phyloP scores from a whole-genome alignment of 1,284 basidiomycete genomes.

The Ceratobasidium sp. region DNA sequence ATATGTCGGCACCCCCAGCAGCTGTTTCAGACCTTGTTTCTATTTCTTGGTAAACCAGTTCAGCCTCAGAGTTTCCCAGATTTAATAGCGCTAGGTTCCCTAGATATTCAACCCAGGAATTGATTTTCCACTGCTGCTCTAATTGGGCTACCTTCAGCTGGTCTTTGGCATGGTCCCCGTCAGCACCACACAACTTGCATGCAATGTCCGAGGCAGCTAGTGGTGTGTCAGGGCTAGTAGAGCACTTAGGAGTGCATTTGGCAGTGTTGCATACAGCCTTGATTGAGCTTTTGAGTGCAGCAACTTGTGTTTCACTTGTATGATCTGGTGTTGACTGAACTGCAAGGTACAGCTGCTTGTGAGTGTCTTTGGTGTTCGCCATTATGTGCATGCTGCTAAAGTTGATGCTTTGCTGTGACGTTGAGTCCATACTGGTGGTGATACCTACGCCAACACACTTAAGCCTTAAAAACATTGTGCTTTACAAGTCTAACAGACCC shows the following conservation, averaged over 20 bases:
- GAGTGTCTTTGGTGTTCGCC: constrained; percentile 12
- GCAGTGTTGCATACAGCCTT: constrained; percentile 24
- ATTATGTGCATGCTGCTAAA: constrained; percentile 37
- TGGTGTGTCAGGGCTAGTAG: not conserved
- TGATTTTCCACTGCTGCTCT: constrained; percentile 28
- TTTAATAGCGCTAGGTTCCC: constrained; percentile 2
- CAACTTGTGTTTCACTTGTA: constrained; percentile 35
- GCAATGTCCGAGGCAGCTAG: constrained; percentile 20
- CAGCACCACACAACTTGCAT: constrained; percentile 23
- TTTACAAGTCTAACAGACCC: constrained; percentile 7
- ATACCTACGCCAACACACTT: not conserved
- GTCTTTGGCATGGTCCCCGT: constrained; percentile 37
- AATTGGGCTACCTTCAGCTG: constrained; percentile 31
- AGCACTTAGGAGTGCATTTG: constrained; percentile 18
- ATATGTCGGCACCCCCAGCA: constrained; percentile 17
- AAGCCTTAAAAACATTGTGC: not conserved
- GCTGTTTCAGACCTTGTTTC: constrained; percentile 7
- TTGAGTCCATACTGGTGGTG: constrained; percentile 37
- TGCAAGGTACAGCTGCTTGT: constrained; percentile 31
- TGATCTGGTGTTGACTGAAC: constrained; percentile 38
- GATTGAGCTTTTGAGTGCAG: constrained; percentile 10
- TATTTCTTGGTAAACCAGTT: not conserved
- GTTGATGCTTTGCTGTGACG: constrained; percentile 25
- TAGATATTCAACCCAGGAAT: constrained; percentile 27
- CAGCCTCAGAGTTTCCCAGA: constrained; percentile 18